Evolutionary conservation across 2,329 filamentous ascomycete species (phyloP).

Genomic region (Madurella fahalii): DNA sequence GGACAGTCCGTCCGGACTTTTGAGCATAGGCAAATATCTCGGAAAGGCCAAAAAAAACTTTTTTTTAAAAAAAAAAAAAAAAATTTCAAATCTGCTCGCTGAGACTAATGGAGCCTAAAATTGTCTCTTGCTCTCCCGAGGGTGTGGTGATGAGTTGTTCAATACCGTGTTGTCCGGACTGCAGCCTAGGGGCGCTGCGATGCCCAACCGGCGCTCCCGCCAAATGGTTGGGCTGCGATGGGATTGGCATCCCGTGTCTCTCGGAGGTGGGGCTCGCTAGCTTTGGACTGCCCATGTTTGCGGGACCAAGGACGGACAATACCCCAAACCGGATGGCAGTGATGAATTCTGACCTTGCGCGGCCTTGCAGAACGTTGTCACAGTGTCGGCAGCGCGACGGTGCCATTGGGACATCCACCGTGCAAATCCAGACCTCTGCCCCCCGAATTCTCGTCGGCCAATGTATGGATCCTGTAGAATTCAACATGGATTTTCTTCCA

Average conservation of each 20-base stretch:
- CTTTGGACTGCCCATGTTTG: not conserved
- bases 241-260: slow-evolving; percentile 25
- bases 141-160: slow-evolving; percentile 49
- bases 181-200: slow-evolving; percentile 40
- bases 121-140: slow-evolving; percentile 12
- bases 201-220: slow-evolving; percentile 45
- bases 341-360: not conserved
- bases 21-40: slow-evolving; percentile 13
- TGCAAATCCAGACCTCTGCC: not conserved
- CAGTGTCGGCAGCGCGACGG: not conserved
- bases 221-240: slow-evolving; percentile 36
- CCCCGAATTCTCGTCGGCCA: not conserved
- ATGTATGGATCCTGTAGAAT: not conserved
- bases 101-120: not conserved
- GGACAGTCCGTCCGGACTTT: not conserved
- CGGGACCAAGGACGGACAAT: not conserved
- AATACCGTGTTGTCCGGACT: slow-evolving; percentile 28
- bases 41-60: too few species aligned
- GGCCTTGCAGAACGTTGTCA: not conserved
- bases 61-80: slow-evolving; percentile 27
- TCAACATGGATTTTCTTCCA: slow-evolving; percentile 17
- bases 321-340: not conserved
- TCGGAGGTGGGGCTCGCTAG: slow-evolving; percentile 9
- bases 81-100: slow-evolving; percentile 9
- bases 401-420: not conserved